phyloP scores from a whole-genome alignment of 1,284 basidiomycete genomes.

The Xanthoconium separans region DNA sequence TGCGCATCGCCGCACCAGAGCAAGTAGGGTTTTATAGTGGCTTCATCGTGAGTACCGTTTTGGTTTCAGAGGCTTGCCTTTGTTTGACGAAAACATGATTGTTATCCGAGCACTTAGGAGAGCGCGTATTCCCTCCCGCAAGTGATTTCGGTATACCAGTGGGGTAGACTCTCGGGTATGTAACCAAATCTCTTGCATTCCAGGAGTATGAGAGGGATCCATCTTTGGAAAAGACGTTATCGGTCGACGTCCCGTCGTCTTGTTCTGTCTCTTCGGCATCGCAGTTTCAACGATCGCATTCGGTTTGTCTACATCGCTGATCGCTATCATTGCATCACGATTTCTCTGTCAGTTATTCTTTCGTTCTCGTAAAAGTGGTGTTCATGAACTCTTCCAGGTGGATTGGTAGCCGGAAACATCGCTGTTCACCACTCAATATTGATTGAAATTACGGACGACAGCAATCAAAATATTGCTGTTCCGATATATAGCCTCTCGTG shows the following conservation, averaged over 20 bases:
- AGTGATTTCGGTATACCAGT: slow-evolving; percentile 57
- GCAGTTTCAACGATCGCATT: slow-evolving; percentile 49
- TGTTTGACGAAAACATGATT: not conserved
- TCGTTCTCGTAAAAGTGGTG: not conserved
- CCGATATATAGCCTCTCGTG: slow-evolving; percentile 56
- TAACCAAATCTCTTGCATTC: not conserved
- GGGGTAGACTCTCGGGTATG: slow-evolving; percentile 57
- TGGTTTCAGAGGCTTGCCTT: not conserved
- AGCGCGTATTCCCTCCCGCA: slow-evolving; percentile 59
- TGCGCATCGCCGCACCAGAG: slow-evolving; percentile 54
- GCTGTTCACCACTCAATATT: slow-evolving; percentile 49
- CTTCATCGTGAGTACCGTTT: slow-evolving; percentile 43
- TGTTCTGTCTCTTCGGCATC: slow-evolving; percentile 51
- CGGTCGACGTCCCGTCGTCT: slow-evolving; percentile 60
- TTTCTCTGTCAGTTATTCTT: slow-evolving; percentile 8
- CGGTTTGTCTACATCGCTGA: slow-evolving; percentile 53
- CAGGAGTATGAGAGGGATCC: slow-evolving; percentile 4
- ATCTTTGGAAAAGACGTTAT: slow-evolving; percentile 40
- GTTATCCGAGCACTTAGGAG: slow-evolving; percentile 38
- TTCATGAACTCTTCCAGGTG: slow-evolving; percentile 26
- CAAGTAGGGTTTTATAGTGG: slow-evolving; percentile 65
- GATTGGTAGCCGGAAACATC: slow-evolving; percentile 57
- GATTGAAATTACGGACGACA: slow-evolving; percentile 60
- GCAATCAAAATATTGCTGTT: slow-evolving; percentile 59
- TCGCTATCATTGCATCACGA: slow-evolving; percentile 30